Evolutionary conservation across 495 filamentous ascomycete genomes (phyloP).

Genomic region (Astrothelium subdiscretum): DNA sequence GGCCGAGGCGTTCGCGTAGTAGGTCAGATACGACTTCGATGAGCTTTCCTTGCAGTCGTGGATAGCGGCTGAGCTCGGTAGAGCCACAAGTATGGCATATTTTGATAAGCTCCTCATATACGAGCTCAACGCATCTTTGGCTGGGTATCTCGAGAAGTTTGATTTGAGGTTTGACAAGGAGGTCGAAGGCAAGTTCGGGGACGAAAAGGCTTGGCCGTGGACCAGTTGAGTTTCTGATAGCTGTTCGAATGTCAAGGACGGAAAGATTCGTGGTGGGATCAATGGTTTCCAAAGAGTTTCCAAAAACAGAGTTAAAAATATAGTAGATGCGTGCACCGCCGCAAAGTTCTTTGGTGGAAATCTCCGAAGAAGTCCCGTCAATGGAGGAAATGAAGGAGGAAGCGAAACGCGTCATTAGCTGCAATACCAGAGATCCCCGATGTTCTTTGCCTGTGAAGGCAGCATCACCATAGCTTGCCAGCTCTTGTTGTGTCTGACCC

Average conservation of each 20-base stretch:
- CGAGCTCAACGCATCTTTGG: slow-evolving; percentile 92
- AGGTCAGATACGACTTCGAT: slow-evolving; percentile 98
- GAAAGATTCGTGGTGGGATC: slow-evolving; percentile 92
- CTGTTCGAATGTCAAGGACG: slow-evolving; percentile 92
- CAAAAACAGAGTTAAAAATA: slow-evolving; percentile 99
- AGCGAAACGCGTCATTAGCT: slow-evolving; percentile 96
- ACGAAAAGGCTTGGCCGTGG: slow-evolving; percentile 93
- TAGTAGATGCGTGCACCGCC: slow-evolving; percentile 97
- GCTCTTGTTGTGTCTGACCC: slow-evolving; percentile 97
- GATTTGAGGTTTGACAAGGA: slow-evolving; percentile 97
- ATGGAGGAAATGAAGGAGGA: slow-evolving; percentile 98
- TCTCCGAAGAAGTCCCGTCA: slow-evolving; percentile 94
- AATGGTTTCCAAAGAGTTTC: slow-evolving; percentile 89
- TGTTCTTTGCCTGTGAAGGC: slow-evolving; percentile 98
- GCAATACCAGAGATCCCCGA: slow-evolving; percentile 83
- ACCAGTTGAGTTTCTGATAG: slow-evolving; percentile 95
- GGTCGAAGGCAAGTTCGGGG: slow-evolving; percentile 91
- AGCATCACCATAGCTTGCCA: slow-evolving; percentile 96
- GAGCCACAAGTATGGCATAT: slow-evolving; percentile 98
- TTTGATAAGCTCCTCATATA: slow-evolving; percentile 98
- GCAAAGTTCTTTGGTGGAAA: slow-evolving; percentile 96
- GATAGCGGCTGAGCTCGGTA: slow-evolving; percentile 81
- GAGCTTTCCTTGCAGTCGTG: slow-evolving; percentile 87
- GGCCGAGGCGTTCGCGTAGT: slow-evolving; percentile 81
- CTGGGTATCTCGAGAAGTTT: slow-evolving; percentile 92